Conservation (phyloP, 495 filamentous ascomycete species). For the Penicillium turbatum region DNA sequence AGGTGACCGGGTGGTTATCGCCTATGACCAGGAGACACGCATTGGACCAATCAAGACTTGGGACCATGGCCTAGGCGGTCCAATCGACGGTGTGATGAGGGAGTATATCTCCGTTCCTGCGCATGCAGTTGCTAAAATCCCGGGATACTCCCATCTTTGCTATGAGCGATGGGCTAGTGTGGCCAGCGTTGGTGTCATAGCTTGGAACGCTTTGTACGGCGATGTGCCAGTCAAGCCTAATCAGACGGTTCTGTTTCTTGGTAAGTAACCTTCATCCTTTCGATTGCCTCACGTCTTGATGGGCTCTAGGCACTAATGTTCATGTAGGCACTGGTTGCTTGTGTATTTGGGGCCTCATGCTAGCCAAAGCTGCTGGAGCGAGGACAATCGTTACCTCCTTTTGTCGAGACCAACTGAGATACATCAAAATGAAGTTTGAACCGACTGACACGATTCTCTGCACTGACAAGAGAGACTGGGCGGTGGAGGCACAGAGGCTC, state of each 20-base stretch:
- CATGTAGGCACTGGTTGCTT: slow-evolving; percentile 61
- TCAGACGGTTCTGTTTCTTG: slow-evolving; percentile 62
- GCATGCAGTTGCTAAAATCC: slow-evolving; percentile 56
- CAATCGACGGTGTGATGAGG: slow-evolving; percentile 59
- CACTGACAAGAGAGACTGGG: slow-evolving; percentile 51
- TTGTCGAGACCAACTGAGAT: background rate
- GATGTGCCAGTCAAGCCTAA: slow-evolving; percentile 48
- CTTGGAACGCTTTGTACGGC: slow-evolving; percentile 72
- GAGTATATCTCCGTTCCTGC: slow-evolving; percentile 61
- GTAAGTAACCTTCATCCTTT: slow-evolving; percentile 28
- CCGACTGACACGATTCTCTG: background rate
- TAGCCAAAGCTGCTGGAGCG: slow-evolving; percentile 72
- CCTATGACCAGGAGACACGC: slow-evolving; percentile 66
- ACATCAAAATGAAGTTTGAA: background rate
- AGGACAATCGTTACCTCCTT: slow-evolving; percentile 43
- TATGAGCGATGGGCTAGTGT: slow-evolving; percentile 57
- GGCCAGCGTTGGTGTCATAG: slow-evolving; percentile 55
- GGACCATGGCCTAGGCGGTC: slow-evolving; percentile 57
- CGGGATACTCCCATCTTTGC: slow-evolving; percentile 50
- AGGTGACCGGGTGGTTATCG: slow-evolving; percentile 62
- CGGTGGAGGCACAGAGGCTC: slow-evolving; percentile 55
- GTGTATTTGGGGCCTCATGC: slow-evolving; percentile 64
- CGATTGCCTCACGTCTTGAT: background rate
- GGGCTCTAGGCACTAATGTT: background rate
- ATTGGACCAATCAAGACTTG: slow-evolving; percentile 39